Base-by-base conservation (phyloP, 768 basidiomycete genomes). In the Phlebiopsis flavidoalba region DNA sequence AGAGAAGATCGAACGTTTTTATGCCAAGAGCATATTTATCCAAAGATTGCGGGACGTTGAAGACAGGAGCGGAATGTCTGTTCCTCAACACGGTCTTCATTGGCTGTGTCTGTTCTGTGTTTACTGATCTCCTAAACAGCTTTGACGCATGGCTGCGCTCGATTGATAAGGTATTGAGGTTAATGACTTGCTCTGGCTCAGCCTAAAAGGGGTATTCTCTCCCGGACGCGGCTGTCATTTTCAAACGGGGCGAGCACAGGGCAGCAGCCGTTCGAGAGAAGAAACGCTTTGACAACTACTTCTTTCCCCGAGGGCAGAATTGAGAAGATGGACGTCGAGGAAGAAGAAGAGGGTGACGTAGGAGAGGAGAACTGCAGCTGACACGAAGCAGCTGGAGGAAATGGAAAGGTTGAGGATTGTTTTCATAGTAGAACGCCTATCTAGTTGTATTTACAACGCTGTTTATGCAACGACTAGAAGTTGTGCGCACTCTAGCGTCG, bases 31-130 rank as follows among this genome's bases (percentile, higher is more conserved):
- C 83, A 83, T 64, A 96, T 99, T 35, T 98, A 98, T 68, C 80
- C 88, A 64, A 84, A 85, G 63, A 91, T 98, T n/a, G 88, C 83
- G 94, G 51, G 76, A 80, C 61, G 86, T 93, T 26, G 97, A 99
- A 73, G 86, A 91, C 63, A 81, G 79, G 17, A 79, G 83, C 65
- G 89, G 86, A 59, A 74, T 91, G 92, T 94, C 66, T 62, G 94
- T 81, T n/a, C 43, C 37, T 31, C n/a, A 12, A n/a, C n/a, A n/a
- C n/a, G n/a, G n/a, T n/a, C n/a, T 6, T 55, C 14, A 51, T 37
- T 14, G 15, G 3, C 12, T 11, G 2, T 56, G 51, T 3, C 17
- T 46, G 47, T 17, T 11, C 5, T 10, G 22, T 31, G 33, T 12
- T 62, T 35, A 36, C 22, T 10, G 24, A 15, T 50, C 12, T 24